Conservation (phyloP, 2,329 filamentous ascomycete species). For the Beauveria sp. region DNA sequence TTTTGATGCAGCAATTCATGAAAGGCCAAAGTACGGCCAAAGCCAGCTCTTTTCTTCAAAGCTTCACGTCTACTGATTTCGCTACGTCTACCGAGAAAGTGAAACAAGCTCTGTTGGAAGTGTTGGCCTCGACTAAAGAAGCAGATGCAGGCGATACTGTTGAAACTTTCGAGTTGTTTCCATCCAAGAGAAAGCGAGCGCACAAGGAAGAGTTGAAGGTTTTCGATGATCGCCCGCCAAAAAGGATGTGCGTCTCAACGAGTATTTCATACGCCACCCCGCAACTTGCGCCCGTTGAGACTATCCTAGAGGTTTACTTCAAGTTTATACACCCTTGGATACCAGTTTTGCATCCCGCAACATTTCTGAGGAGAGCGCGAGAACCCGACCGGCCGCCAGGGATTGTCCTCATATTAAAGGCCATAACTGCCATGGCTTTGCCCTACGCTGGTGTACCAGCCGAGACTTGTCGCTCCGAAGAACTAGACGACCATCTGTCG, state of each 20-base stretch:
- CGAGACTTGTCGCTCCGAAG: not conserved
- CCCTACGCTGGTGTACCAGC: not conserved
- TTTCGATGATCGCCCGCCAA: not conserved
- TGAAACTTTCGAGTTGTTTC: not conserved
- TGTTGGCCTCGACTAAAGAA: not conserved
- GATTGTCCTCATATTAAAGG: slow-evolving; percentile 1
- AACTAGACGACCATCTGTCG: not conserved
- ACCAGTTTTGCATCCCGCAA: slow-evolving; percentile 16
- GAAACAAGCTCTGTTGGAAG: not conserved
- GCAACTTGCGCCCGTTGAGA: slow-evolving; percentile 24
- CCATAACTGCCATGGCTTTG: slow-evolving; percentile 9
- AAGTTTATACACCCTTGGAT: slow-evolving; percentile 31
- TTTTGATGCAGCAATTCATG: slow-evolving; percentile 29
- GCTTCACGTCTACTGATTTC: not conserved
- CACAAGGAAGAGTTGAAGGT: not conserved
- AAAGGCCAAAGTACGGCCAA: slow-evolving; percentile 8
- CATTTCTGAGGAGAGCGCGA: slow-evolving; percentile 5
- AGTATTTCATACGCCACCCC: slow-evolving; percentile 10
- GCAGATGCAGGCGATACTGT: not conserved
- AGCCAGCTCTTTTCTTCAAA: not conserved
- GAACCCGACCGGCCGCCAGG: not conserved
- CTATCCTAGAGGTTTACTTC: slow-evolving; percentile 29
- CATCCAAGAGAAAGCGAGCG: not conserved
- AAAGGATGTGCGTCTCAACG: not conserved
- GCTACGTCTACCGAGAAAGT: not conserved